phyloP scores from a whole-genome alignment of 2,329 filamentous ascomycete genomes.

The Penicillium sp. region DNA sequence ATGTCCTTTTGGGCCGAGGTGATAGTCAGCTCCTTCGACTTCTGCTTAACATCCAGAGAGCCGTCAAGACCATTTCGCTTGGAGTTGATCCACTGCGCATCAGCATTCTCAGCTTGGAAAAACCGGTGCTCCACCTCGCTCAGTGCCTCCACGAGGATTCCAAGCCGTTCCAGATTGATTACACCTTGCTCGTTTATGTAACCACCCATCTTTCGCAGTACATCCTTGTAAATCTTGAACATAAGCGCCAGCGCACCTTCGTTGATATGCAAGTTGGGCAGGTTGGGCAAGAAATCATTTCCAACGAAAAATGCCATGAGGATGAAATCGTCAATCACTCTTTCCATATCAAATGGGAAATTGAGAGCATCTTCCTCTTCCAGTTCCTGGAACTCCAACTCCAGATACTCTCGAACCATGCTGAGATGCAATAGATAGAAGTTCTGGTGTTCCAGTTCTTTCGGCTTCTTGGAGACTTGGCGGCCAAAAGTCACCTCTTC shows the following conservation, averaged over 20 bases:
- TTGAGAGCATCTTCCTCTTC: conserved; percentile 69
- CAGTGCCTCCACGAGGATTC: conserved; percentile 76
- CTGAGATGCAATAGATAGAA: conserved; percentile 97
- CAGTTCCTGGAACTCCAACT: conserved; percentile 94
- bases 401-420: conserved; percentile 95
- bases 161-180: conserved; percentile 82
- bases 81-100: conserved; percentile 88
- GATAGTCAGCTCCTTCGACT: conserved; percentile 67
- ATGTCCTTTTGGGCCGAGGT: conserved; percentile 78
- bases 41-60: conserved; percentile 60
- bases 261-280: conserved; percentile 96
- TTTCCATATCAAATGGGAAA: conserved; percentile 89
- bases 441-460: conserved; percentile 97
- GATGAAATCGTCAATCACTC: conserved; percentile 98
- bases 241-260: conserved; percentile 95
- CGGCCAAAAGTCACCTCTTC: conserved; percentile 98
- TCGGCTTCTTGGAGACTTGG: conserved; percentile 82
- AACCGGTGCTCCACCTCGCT: conserved; percentile 88
- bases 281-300: conserved; percentile 97
- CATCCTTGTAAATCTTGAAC: conserved; percentile 94
- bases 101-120: conserved; percentile 86
- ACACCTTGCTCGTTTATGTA: conserved; percentile 96
- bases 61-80: conserved; percentile 74
- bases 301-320: conserved; percentile 99
- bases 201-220: conserved; percentile 82